Base-by-base conservation (phyloP, 306 rosid genomes). In the Castanospermum australe region DNA sequence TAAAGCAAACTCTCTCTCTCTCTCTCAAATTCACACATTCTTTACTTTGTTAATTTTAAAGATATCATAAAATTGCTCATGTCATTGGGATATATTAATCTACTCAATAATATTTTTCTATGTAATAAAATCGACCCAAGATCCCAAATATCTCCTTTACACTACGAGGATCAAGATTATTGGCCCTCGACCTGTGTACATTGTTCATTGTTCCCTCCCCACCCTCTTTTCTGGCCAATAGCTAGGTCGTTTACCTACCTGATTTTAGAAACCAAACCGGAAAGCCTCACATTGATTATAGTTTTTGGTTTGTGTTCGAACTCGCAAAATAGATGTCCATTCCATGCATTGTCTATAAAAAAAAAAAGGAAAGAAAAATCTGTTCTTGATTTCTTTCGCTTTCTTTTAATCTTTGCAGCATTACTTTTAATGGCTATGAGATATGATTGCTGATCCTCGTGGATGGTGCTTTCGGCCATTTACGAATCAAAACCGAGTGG, bases 401-500 rank as follows among this genome's bases (percentile, higher is more conserved):
- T 14, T 60, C 8, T 32, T 30, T 24, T 36, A 50, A 50, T 21
- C 20, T 35, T n/a, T 73, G 55, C 11, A 14, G 8, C 22, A 73
- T 56, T n/a, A n/a, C n/a, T n/a, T 55, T 55, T 73, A 55, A 39
- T 74, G 67, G 55, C 30, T n/a, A 57, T 11, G 25, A 18, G 41
- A 73, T 38, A 56, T 56, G 67, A 5, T 35, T 24, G 33, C 20
- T 1, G 25, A 35, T 39, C 59, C 60, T 55, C 13, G 12, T 33
- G 39, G 21, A 6, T 33, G 39, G 21, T 55, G 39, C 52, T 55
- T 73, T 73, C 54, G 41, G 66, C 41, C 78, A 28, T 22, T 36
- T 56, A 41, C 56, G 48, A 73, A 73, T 73, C 67, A 39, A 22
- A 73, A 56, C 41, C 41, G 38, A 73, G 41, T 59, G 55, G 24